Evolutionary conservation across 441 rosid species (phyloP).

Genomic region (Flueggea neowawraea): DNA sequence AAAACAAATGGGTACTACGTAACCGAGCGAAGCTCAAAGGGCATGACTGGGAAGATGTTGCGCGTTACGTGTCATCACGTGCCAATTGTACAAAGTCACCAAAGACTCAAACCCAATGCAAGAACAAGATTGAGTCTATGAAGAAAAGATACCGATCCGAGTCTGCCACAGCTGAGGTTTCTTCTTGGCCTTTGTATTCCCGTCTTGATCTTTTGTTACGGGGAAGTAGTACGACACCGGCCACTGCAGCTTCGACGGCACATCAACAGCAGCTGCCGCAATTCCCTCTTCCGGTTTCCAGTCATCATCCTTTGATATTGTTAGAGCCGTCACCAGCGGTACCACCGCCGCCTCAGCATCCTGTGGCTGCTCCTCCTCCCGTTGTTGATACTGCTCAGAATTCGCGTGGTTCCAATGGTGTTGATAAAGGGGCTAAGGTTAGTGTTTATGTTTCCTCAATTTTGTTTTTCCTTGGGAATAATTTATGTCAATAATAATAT

Average conservation of each 20-base stretch:
- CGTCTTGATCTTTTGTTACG: conserved; percentile 86
- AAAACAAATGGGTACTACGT: conserved; percentile 80
- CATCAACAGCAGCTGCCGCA: conserved; percentile 10
- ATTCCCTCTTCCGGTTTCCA: conserved; percentile 17
- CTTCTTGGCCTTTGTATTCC: conserved; percentile 87
- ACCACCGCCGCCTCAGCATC: conserved; percentile 24
- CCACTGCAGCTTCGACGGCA: background rate
- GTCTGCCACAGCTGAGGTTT: conserved; percentile 55
- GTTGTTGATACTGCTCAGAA: conserved; percentile 33
- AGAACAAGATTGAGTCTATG: conserved; percentile 99
- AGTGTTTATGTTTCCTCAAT: conserved; percentile 8
- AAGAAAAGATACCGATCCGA: conserved; percentile 94
- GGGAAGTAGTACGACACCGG: conserved; percentile 26
- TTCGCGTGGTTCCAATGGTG: conserved; percentile 72
- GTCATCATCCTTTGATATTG: conserved; percentile 41
- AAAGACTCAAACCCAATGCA: conserved; percentile 95
- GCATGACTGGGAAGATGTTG: conserved; percentile 98
- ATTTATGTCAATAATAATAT: background rate
- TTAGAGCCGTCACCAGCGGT: conserved; percentile 34
- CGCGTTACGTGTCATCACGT: conserved; percentile 66
- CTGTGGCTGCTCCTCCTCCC: conserved; percentile 10
- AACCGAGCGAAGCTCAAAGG: conserved; percentile 96
- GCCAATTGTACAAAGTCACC: conserved; percentile 57
- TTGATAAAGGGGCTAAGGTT: conserved; percentile 65
- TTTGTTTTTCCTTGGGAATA: background rate